phyloP scores from a whole-genome alignment of 2,329 filamentous ascomycete species.

The Phialophora tarda region DNA sequence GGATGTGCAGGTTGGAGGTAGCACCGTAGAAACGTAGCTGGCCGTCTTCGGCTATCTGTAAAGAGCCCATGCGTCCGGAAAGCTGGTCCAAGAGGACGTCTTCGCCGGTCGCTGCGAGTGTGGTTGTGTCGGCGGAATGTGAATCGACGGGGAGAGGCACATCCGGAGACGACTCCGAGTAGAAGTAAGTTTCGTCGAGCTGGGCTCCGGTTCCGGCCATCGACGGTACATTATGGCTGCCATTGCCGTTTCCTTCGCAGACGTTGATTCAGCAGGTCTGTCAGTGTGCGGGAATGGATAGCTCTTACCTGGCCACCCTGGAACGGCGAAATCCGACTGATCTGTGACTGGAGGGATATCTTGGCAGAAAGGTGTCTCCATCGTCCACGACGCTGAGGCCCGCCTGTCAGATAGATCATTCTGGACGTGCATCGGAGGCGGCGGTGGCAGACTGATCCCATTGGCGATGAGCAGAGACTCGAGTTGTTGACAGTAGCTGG shows the following conservation, averaged over 20 bases:
- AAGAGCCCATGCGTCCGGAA: conserved; percentile 33
- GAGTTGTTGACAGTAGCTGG: conserved; percentile 28
- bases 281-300: background rate
- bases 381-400: background rate
- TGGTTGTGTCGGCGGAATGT: conserved; percentile 11
- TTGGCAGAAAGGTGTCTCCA: conserved; percentile 1
- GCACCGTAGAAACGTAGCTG: conserved; percentile 38
- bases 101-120: background rate
- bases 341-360: background rate
- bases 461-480: conserved; percentile 22
- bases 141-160: background rate
- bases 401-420: background rate
- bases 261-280: conserved; percentile 5
- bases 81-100: conserved; percentile 28
- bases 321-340: conserved; percentile 3
- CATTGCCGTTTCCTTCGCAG: background rate
- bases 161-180: conserved; percentile 19
- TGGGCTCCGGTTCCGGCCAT: background rate
- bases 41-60: conserved; percentile 37
- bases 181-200: conserved; percentile 13
- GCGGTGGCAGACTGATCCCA: conserved; percentile 22
- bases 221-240: background rate
- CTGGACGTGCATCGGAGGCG: conserved; percentile 26
- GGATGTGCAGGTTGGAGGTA: conserved; percentile 37
- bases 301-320: conserved; percentile 13